A percentile compares a stretch with the other conserved stretches of the same genome.
Evolutionary conservation across 768 basidiomycete genomes (phyloP).

Genomic region (Boletus rex-veris): DNA sequence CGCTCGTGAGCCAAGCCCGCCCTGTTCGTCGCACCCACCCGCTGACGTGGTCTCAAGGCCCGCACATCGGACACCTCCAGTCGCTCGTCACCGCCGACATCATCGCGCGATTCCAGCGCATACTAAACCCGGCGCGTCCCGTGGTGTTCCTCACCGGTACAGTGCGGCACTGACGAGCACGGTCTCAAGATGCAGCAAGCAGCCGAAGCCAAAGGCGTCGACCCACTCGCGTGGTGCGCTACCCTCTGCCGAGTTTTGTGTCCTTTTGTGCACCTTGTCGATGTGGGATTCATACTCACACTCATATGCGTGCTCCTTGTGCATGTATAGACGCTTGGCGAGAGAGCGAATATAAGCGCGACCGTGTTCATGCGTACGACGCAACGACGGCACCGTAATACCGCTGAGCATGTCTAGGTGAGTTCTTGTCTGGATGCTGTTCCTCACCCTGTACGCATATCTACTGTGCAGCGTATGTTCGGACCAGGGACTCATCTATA

Average conservation of each 20-base stretch:
- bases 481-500: conserved; percentile 71
- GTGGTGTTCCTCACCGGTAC: conserved; percentile 78
- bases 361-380: conserved; percentile 82
- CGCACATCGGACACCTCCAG: conserved; percentile 89
- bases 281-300: not conserved
- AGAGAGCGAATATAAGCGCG: conserved; percentile 60
- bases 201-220: too few species aligned
- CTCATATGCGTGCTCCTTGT: too few species aligned
- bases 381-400: conserved; percentile 51
- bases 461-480: conserved; percentile 46
- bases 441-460: too few species aligned
- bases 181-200: too few species aligned
- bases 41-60: conserved; percentile 40
- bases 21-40: not conserved
- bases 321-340: conserved; percentile 53
- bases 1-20: conserved; percentile 46
- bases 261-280: too few species aligned
- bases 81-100: conserved; percentile 79
- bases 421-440: conserved; percentile 20
- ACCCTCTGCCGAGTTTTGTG: too few species aligned
- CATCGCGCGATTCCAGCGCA: conserved; percentile 64
- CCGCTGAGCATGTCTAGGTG: conserved; percentile 97
- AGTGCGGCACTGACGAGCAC: too few species aligned
- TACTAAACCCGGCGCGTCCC: conserved; percentile 47
- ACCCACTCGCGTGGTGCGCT: too few species aligned